These are phyloP conservation scores for Wickerhamiella galacta DNA, from an alignment of 805 yeast genomes.

Conservation along the genomic window DNA sequence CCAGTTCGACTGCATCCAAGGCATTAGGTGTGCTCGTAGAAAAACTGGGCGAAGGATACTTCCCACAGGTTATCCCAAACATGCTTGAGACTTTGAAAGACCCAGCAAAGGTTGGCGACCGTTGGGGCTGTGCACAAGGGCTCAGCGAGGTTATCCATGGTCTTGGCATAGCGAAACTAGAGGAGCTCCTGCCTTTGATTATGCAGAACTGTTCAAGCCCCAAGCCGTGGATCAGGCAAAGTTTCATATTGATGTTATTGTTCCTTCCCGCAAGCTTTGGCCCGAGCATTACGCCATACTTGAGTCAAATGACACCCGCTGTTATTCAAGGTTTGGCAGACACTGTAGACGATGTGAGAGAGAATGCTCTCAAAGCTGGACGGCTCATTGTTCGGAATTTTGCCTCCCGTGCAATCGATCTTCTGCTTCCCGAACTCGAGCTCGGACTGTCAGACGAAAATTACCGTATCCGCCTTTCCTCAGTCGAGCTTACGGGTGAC, in stretches of 20 bases:
- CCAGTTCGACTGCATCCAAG: constrained; percentile 94
- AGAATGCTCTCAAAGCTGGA: constrained; percentile 82
- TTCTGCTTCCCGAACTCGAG: constrained; percentile 86
- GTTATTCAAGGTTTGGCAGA: constrained; percentile 86
- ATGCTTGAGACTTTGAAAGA: constrained; percentile 62
- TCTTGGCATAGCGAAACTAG: constrained; percentile 71
- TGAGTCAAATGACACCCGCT: constrained; percentile 76
- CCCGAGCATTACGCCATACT: constrained; percentile 79
- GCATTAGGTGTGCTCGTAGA: constrained; percentile 94
- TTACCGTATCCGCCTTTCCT: constrained; percentile 77
- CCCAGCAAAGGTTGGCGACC: constrained; percentile 66
- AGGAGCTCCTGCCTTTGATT: constrained; percentile 71
- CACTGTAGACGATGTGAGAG: constrained; percentile 68
- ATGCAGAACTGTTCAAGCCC: constrained; percentile 51
- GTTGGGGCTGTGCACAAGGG: constrained; percentile 95
- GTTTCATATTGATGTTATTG: constrained; percentile 75
- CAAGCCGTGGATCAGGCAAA: constrained; percentile 68
- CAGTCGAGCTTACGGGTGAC: constrained; percentile 92
- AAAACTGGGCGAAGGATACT: constrained; percentile 85
- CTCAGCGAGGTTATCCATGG: constrained; percentile 88
- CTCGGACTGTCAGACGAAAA: constrained; percentile 68
- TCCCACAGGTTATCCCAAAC: constrained; percentile 81
- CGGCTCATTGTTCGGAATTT: constrained; percentile 79
- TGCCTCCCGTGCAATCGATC: constrained; percentile 82
- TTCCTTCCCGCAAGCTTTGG: constrained; percentile 82